phyloP scores from a whole-genome alignment of 345 rosid genomes.

The Heritiera fomes region DNA sequence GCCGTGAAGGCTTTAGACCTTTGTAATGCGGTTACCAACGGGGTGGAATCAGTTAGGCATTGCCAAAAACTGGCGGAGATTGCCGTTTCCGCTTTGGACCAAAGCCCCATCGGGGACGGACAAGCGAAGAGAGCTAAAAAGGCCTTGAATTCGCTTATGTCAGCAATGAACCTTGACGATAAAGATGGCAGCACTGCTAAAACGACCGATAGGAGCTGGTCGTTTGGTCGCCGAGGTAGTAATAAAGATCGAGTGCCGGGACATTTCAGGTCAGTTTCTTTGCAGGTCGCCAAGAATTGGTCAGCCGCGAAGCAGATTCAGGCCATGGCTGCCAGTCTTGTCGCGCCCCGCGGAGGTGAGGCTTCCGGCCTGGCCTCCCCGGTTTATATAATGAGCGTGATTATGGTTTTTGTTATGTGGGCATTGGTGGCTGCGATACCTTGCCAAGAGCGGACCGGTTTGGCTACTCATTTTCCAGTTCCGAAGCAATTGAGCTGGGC shows the following conservation, averaged over 20 bases:
- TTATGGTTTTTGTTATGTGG: conserved; percentile 77
- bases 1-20: conserved; percentile 75
- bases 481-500: conserved; percentile 84
- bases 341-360: conserved; percentile 71
- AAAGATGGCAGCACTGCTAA: conserved; percentile 45
- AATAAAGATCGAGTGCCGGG: conserved; percentile 42
- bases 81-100: conserved; percentile 62
- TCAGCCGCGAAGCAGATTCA: conserved; percentile 95
- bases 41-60: conserved; percentile 71
- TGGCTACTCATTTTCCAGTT: conserved; percentile 64
- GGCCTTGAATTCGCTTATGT: conserved; percentile 54
- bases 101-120: conserved; percentile 75
- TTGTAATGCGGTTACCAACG: conserved; percentile 74
- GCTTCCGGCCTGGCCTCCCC: conserved; percentile 62
- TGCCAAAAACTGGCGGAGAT: conserved; percentile 78
- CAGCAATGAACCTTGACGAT: conserved; percentile 56
- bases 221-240: conserved; percentile 71
- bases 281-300: conserved; percentile 81
- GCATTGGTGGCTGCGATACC: conserved; percentile 85
- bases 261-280: conserved; percentile 51
- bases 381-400: conserved; percentile 68
- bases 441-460: conserved; percentile 85
- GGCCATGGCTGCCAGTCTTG: conserved; percentile 71
- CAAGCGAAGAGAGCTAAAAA: conserved; percentile 75
- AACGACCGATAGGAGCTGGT: conserved; percentile 72